Base-by-base conservation (phyloP, 441 rosid genomes). In the Gossypium schwendimanii region DNA sequence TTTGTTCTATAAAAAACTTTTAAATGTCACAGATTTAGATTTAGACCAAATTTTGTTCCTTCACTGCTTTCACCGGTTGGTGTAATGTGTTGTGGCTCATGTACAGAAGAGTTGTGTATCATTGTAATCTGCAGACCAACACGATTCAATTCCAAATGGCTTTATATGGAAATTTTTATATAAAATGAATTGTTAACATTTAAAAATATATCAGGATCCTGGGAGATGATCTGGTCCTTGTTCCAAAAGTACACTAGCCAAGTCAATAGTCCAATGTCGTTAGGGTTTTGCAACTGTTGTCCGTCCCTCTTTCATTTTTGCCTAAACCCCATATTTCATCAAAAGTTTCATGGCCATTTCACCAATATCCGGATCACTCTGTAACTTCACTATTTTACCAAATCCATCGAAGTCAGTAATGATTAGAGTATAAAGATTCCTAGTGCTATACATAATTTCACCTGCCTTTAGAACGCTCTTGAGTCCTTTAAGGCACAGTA, bases 1-100 rank as follows among this genome's bases (percentile, higher is more conserved):
- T 62, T 58, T 17, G 8, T 79, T 54, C 53, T 15, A 59, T 50
- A 50, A 39, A 14, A 75, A 69, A 4, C 33, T 31, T 45, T 31
- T 53, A 47, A 57, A 9, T 18, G 73, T 49, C 7, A 59, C 12
- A 54, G 59, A 61, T 20, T 54, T 47, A 11, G 28, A 47, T 45
- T 21, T 65, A 54, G 65, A 50, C 33, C 59, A 54, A 20, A 11
- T 54, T 54, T 20, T 10, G 31, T 41, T 63, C 52, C 52, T 18
- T 63, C 50, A 63, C 0, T 41, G 52, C 49, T 23, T 63, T 39
- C 31, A 0, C n/a, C 68, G 0, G 5, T 63, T 9, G 50, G 50
- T 63, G 47, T 62, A 8, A 36, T 36, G 68, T 39, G 28, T 39
- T 41, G 52, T 63, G 68, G 52, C n/a, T 63, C 68, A 18, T 63